Base-by-base conservation (phyloP, 345 rosid species). In the Salix viminalis region DNA sequence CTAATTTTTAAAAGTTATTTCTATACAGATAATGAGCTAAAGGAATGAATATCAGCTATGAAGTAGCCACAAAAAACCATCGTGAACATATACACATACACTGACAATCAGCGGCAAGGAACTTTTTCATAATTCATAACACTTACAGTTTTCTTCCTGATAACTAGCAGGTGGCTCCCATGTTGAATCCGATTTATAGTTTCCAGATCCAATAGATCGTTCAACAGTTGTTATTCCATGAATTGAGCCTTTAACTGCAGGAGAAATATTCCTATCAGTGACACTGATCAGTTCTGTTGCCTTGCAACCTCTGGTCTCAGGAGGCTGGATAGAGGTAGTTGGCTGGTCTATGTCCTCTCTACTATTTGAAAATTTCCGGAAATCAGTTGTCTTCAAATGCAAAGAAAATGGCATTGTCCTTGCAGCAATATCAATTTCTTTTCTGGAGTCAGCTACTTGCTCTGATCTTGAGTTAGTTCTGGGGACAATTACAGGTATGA, bases 391-490 rank as follows among this genome's bases (percentile, higher is more conserved):
- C 82, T 89, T 91, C 62, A 95, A 90, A 85, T 93, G 99, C 90
- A 93, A 85, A 24, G 99, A 90, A 87, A 93, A 96, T 70, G 96
- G 99, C 98, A 93, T 95, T 62, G 99, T 93, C 82, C 98, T 92
- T 44, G 89, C 94, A 75, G 87, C 92, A 78, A 92, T 86, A 76
- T 89, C 90, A 76, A 84, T 80, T 69, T 96, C 98, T 83, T 91
- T 90, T 82, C 90, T 90, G 72, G 85, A 84, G 79, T 93, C 99
- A 84, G 88, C 73, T 28, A 83, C 86, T 84, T 82, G 90, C 77
- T 92, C 97, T 46, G 73, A 36, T 79, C 91, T 86, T n/a, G 85
- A 67, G 79, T 84, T 90, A 79, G 82, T 87, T 88, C 96, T 85
- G 65, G 99, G 98, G 76, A 93, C 97, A 80, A 93, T 82, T 60